Evolutionary conservation across 73 alveolate species (phyloP).

Genomic region (Tetrahymena thermophila): DNA sequence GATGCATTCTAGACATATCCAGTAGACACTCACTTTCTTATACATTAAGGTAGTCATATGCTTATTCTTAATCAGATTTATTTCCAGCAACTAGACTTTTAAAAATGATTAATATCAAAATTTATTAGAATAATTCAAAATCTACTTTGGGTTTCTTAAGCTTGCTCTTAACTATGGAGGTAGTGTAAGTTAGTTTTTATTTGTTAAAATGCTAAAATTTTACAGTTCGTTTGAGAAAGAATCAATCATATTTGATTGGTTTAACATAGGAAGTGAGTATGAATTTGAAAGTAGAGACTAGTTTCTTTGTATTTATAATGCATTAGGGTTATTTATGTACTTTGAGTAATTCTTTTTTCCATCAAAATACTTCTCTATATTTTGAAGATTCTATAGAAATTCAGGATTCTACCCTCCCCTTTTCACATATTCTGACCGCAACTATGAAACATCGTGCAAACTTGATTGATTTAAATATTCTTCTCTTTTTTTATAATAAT

Average conservation of each 20-base stretch:
- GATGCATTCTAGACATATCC: background rate
- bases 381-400: background rate
- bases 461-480: background rate
- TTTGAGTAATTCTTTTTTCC: background rate
- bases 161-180: background rate
- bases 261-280: background rate
- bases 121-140: background rate
- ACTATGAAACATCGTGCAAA: background rate
- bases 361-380: background rate
- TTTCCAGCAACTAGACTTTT: background rate
- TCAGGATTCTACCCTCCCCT: background rate
- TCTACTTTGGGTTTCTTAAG: background rate
- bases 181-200: background rate
- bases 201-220: background rate
- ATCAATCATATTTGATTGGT: background rate
- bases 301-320: background rate
- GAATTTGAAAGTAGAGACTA: background rate
- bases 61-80: background rate
- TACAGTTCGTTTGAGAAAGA: background rate
- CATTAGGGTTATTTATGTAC: background rate
- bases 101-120: background rate
- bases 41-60: background rate
- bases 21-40: background rate
- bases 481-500: background rate
- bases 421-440: background rate